A percentile compares a stretch with the other conserved stretches of the same genome.
Conservation (phyloP, 2,329 filamentous ascomycete genomes). For the Lachnum nothofagi region DNA sequence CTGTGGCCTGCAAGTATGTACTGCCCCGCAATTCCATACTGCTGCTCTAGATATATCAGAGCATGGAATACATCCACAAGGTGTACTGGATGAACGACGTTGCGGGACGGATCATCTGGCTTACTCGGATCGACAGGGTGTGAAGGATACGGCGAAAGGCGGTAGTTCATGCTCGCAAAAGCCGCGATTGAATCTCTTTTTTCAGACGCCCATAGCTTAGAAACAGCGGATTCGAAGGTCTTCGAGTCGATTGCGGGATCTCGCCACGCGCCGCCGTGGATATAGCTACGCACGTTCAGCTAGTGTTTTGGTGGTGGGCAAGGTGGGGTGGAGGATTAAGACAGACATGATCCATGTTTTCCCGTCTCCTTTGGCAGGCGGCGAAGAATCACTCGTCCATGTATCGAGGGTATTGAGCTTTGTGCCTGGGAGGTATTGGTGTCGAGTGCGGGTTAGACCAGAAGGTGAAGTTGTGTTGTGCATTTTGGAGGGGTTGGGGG, state of each 20-base stretch:
- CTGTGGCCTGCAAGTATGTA: slow-evolving; percentile 60
- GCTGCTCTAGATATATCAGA: slow-evolving; percentile 44
- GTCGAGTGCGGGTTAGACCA: slow-evolving; percentile 3
- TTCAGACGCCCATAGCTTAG: slow-evolving; percentile 34
- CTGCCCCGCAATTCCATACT: slow-evolving; percentile 39
- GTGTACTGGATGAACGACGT: slow-evolving; percentile 54
- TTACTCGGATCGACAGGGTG: slow-evolving; percentile 40
- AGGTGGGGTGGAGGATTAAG: neutral
- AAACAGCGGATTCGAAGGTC: slow-evolving; percentile 43
- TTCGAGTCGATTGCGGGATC: slow-evolving; percentile 48
- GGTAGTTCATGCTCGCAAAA: slow-evolving; percentile 60
- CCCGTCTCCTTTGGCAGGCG: neutral
- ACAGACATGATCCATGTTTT: slow-evolving; percentile 13
- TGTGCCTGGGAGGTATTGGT: slow-evolving; percentile 11
- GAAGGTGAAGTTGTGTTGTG: neutral
- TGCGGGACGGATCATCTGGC: slow-evolving; percentile 34
- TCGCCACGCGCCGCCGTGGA: slow-evolving; percentile 61
- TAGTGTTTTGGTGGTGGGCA: neutral
- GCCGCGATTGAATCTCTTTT: slow-evolving; percentile 43
- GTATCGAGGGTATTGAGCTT: slow-evolving; percentile 18
- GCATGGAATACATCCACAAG: slow-evolving; percentile 50
- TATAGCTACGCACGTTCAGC: slow-evolving; percentile 23
- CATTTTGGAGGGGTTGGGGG: slow-evolving; percentile 1
- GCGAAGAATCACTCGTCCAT: slow-evolving; percentile 6
- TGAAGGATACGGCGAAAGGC: slow-evolving; percentile 52